phyloP scores from a whole-genome alignment of 2,329 filamentous ascomycete species.

The Chaetomiaceae sp. region DNA sequence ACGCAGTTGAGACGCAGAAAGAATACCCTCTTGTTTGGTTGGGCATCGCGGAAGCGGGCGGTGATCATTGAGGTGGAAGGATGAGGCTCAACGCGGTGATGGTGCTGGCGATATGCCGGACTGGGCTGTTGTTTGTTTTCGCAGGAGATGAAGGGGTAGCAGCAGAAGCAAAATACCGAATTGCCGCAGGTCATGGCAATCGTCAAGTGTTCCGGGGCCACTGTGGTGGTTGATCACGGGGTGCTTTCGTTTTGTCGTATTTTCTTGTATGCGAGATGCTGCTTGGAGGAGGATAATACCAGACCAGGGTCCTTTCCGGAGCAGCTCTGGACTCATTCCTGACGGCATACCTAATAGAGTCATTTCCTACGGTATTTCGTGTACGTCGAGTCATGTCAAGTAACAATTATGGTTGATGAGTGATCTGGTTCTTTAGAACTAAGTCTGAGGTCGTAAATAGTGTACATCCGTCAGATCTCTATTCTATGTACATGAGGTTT shows the following conservation, averaged over 20 bases:
- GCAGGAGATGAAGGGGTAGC: no score
- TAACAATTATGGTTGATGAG: no score
- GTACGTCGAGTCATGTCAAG: no score
- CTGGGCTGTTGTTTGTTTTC: no score
- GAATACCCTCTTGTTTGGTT: no score
- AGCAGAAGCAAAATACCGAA: no score
- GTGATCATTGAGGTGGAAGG: no score
- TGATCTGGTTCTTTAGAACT: background rate
- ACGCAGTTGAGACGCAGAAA: no score
- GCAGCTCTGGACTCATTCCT: background rate
- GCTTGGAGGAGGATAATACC: slow-evolving; percentile 1
- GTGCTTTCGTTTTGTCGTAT: background rate
- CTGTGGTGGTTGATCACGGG: background rate
- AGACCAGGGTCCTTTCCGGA: background rate
- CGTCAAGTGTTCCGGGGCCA: background rate
- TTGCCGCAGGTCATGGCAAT: background rate
- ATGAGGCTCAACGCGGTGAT: no score
- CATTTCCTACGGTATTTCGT: background rate
- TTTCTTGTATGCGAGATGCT: slow-evolving; percentile 4
- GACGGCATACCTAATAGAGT: background rate
- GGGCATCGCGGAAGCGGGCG: no score
- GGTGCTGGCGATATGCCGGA: no score
- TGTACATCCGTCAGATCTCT: background rate
- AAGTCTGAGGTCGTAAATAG: background rate
- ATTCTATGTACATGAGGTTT: background rate